These are phyloP conservation scores for Cyclostephanos tholiformis DNA, from an alignment of 108 stramenopile genomes.

Conservation along the genomic window DNA sequence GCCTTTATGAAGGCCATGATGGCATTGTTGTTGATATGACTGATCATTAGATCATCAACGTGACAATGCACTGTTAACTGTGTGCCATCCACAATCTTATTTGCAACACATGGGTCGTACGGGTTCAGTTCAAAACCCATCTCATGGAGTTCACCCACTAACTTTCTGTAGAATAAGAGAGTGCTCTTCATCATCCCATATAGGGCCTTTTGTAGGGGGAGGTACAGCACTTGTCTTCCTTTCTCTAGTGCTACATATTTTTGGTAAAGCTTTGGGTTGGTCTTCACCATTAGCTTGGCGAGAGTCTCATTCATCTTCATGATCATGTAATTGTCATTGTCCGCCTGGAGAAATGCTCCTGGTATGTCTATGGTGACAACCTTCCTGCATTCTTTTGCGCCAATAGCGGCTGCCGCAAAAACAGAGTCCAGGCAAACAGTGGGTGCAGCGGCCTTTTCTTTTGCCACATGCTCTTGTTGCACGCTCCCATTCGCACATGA, in stretches of 20 bases:
- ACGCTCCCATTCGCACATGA: neutral
- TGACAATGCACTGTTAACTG: constrained; percentile 35
- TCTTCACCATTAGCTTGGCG: neutral
- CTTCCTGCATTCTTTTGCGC: neutral
- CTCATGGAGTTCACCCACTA: too few species aligned
- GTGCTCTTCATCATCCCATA: constrained; percentile 20
- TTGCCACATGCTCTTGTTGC: neutral
- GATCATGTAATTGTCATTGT: neutral
- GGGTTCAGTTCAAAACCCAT: too few species aligned
- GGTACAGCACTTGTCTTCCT: constrained; percentile 22
- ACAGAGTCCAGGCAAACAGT: constrained; percentile 30
- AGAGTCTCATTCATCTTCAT: neutral
- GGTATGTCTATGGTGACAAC: neutral
- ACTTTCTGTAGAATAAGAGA: constrained; percentile 7
- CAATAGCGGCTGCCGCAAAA: constrained; percentile 13
- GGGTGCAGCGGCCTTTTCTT: constrained; percentile 22
- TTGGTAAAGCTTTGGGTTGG: neutral
- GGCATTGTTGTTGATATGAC: neutral
- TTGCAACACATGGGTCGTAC: constrained; percentile 35
- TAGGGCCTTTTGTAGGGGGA: constrained; percentile 35
- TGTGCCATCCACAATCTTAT: constrained; percentile 20
- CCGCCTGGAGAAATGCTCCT: constrained; percentile 4
- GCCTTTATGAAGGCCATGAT: neutral
- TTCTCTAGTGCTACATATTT: neutral
- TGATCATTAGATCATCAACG: constrained; percentile 29